A percentile compares a stretch with the other conserved stretches of the same genome.
Evolutionary conservation across 2,329 filamentous ascomycete genomes (phyloP).

Genomic region (Pseudocercospora pini-densiflorae): DNA sequence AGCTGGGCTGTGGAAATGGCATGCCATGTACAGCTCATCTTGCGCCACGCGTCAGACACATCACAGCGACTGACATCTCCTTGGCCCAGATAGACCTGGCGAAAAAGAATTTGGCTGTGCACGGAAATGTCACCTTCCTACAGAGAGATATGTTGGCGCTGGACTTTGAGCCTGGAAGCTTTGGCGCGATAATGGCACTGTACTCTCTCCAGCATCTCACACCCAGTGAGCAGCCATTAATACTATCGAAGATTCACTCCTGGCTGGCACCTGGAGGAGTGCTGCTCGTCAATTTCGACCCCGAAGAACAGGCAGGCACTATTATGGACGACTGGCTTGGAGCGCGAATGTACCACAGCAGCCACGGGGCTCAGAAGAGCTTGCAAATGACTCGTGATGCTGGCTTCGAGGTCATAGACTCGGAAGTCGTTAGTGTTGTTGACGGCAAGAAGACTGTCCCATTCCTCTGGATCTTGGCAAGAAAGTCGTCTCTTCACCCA

Average conservation of each 20-base stretch:
- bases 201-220: constrained; percentile 29
- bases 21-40: constrained; percentile 36
- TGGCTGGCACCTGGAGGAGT: constrained; percentile 26
- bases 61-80: constrained; percentile 29
- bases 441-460: constrained; percentile 16
- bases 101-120: constrained; percentile 1
- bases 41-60: constrained; percentile 15
- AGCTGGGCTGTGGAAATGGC: constrained; percentile 48
- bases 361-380: constrained; percentile 37
- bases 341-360: constrained; percentile 27
- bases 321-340: constrained; percentile 32
- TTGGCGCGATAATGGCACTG: constrained; percentile 24
- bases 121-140: constrained; percentile 3
- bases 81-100: constrained; percentile 21
- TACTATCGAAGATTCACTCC: constrained; percentile 17
- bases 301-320: constrained; percentile 19
- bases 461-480: constrained; percentile 27
- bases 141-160: constrained; percentile 25
- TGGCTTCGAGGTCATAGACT: constrained; percentile 38
- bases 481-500: constrained; percentile 9
- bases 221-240: constrained; percentile 20
- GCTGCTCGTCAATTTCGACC: constrained; percentile 23
- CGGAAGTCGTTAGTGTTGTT: constrained; percentile 14
- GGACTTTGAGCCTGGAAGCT: constrained; percentile 20
- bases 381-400: constrained; percentile 43